Evolutionary conservation across 768 basidiomycete species (phyloP).

Genomic region (Suillus bovinus): DNA sequence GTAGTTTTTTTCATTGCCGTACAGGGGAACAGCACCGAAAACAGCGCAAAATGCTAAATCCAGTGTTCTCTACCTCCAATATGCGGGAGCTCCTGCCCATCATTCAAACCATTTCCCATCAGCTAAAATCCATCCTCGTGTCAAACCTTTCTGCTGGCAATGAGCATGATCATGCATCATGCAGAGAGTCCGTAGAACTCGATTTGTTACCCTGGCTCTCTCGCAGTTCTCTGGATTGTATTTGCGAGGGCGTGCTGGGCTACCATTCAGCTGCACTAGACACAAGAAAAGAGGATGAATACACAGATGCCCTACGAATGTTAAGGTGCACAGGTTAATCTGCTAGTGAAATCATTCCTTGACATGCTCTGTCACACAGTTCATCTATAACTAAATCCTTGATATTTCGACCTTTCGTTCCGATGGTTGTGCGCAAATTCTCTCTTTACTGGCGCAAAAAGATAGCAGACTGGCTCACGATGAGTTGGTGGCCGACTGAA

Average conservation of each 20-base stretch:
- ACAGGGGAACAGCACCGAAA: constrained; percentile 10
- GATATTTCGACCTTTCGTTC: constrained; percentile 21
- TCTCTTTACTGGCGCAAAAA: constrained; percentile 16
- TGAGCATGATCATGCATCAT: background rate
- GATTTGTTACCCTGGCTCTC: constrained; percentile 27
- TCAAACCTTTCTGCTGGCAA: background rate
- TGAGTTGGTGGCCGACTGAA: constrained; percentile 9
- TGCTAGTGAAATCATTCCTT: background rate
- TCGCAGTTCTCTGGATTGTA: constrained; percentile 26
- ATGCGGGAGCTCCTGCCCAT: constrained; percentile 11
- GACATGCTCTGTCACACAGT: background rate
- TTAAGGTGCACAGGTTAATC: constrained; percentile 21
- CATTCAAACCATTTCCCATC: background rate
- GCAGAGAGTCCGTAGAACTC: constrained; percentile 14
- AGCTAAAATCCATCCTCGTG: background rate
- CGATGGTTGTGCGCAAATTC: constrained; percentile 16
- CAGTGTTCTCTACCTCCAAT: constrained; percentile 9
- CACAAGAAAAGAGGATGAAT: constrained; percentile 13
- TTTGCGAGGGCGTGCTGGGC: constrained; percentile 25
- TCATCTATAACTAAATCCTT: background rate
- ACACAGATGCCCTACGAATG: constrained; percentile 18
- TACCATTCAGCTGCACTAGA: constrained; percentile 22
- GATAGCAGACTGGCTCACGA: constrained; percentile 22
- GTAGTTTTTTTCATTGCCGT: background rate
- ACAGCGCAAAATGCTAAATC: constrained; percentile 13